Base-by-base conservation (phyloP, 2,329 filamentous ascomycete species). In the Cercospora sp. region DNA sequence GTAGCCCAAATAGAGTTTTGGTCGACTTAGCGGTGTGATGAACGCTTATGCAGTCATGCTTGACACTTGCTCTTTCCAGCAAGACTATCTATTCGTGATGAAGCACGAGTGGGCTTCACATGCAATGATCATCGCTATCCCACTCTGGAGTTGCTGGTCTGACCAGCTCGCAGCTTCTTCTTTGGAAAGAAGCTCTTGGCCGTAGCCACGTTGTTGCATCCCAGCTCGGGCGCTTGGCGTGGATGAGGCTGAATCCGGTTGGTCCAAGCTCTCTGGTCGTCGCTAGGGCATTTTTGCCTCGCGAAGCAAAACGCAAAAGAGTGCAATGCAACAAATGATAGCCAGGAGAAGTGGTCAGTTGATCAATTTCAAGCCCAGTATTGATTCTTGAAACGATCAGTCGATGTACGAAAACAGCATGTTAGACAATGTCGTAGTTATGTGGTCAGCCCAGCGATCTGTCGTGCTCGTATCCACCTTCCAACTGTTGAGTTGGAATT, bases 41-140 rank as follows among this genome's bases (percentile, higher is more conserved):
- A 48, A 67, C 57, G 66, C 66, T 64, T 60, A 60, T 61, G 66
- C 66, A 61, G 66, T 61, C 61, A 64, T 61, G 30, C 61, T 51
- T 51, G 53, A 26, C 23, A 18, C 26, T 61, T 48, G 33, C 33
- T 30, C 18, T 48, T 61, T 61, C n/a, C 12, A 61, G 59, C 59
- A 61, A 20, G 39, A 45, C 26, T 18, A 26, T 30, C 53, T 58
- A 58, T 30, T 3, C 23, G 53, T 18, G 28, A 58, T 16, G 30
- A 18, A 30, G 53, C 26, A n/a, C 10, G 28, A 58, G 48, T 28
- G 53, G 26, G 5, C 53, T 58, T 18, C 53, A 31, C 26, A 30
- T 58, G 53, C 53, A 58, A 31, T 42, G 42, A 63, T 63, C 60
- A 45, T 31, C 28, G 60, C 42, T 28, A 28, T 48, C 45, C 26